These are phyloP conservation scores for Penicillium arizonense DNA, from an alignment of 495 filamentous ascomycete genomes.

Conservation along the genomic window DNA sequence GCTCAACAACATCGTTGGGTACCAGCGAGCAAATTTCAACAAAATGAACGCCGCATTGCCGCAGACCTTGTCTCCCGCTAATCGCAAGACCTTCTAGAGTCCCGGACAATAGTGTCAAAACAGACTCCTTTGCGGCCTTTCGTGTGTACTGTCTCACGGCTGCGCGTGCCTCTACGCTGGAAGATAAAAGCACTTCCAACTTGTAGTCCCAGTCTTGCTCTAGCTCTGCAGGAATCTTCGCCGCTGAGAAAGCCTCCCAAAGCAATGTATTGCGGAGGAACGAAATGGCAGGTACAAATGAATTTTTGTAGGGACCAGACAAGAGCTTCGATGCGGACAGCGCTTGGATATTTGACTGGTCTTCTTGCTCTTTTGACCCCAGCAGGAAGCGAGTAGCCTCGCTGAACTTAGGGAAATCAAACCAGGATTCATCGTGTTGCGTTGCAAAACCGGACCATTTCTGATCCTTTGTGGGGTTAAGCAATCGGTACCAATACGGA, in stretches of 20 bases:
- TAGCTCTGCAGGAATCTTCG: slow-evolving; percentile 49
- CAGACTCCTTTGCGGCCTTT: slow-evolving; percentile 25
- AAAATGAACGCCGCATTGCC: slow-evolving; percentile 58
- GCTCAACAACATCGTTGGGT: slow-evolving; percentile 49
- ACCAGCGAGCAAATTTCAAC: slow-evolving; percentile 66
- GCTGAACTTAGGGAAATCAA: slow-evolving; percentile 46
- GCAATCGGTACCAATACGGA: slow-evolving; percentile 72
- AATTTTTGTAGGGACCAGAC: slow-evolving; percentile 31
- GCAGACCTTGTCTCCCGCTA: slow-evolving; percentile 45
- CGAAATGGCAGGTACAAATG: slow-evolving; percentile 59
- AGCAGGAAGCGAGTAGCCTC: slow-evolving; percentile 35
- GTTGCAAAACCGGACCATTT: slow-evolving; percentile 16
- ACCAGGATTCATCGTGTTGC: slow-evolving; percentile 30
- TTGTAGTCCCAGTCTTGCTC: slow-evolving; percentile 85
- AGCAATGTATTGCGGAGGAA: slow-evolving; percentile 76
- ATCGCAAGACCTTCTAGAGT: slow-evolving; percentile 59
- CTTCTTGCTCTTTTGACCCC: slow-evolving; percentile 17
- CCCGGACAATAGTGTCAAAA: slow-evolving; percentile 45
- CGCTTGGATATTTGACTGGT: slow-evolving; percentile 17
- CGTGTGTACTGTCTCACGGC: slow-evolving; percentile 55
- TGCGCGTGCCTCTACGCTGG: slow-evolving; percentile 58
- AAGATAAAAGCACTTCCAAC: slow-evolving; percentile 65
- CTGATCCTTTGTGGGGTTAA: slow-evolving; percentile 50
- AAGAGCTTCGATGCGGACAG: slow-evolving; percentile 24
- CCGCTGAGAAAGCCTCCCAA: slow-evolving; percentile 61